phyloP scores from a whole-genome alignment of 208 protist species.

The Acanthamoeba quina region DNA sequence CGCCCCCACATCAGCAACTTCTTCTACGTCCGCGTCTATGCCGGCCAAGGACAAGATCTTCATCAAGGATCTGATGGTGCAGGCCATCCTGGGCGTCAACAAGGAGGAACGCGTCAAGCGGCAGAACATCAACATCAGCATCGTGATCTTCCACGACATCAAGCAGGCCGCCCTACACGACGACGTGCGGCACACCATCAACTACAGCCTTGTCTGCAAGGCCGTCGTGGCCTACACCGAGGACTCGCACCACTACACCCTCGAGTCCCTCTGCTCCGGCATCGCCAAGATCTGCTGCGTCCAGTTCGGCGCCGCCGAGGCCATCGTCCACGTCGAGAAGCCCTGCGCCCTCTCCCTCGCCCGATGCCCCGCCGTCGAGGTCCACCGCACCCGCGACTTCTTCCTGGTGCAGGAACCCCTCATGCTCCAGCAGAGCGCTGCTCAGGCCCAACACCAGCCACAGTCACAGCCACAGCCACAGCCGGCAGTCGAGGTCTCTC shows the following conservation, averaged over 20 bases:
- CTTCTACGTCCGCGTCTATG: neutral
- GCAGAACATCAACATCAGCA: slow-evolving; percentile 80
- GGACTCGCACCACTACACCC: slow-evolving; percentile 82
- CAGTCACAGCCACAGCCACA: neutral
- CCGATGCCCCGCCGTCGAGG: slow-evolving; percentile 77
- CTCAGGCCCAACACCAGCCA: neutral
- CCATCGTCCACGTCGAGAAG: slow-evolving; percentile 78
- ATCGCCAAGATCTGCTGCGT: slow-evolving; percentile 75
- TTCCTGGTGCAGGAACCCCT: slow-evolving; percentile 49
- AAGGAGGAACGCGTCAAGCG: slow-evolving; percentile 77
- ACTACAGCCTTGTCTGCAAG: slow-evolving; percentile 81
- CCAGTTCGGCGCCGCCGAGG: slow-evolving; percentile 55
- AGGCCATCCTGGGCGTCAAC: slow-evolving; percentile 83
- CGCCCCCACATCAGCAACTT: neutral
- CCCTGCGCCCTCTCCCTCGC: slow-evolving; percentile 80
- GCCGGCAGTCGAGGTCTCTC: neutral
- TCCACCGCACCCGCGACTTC: slow-evolving; percentile 77
- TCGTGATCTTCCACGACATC: slow-evolving; percentile 78
- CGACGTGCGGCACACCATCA: slow-evolving; percentile 77
- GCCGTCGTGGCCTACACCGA: slow-evolving; percentile 78
- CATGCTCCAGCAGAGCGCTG: neutral
- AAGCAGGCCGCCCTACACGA: slow-evolving; percentile 74
- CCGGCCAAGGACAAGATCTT: slow-evolving; percentile 78
- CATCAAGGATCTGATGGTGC: slow-evolving; percentile 79
- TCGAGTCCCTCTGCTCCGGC: slow-evolving; percentile 76